Conservation (phyloP, 1,139 yeast genomes). For the Chernovozyma sophiae-reginae region DNA sequence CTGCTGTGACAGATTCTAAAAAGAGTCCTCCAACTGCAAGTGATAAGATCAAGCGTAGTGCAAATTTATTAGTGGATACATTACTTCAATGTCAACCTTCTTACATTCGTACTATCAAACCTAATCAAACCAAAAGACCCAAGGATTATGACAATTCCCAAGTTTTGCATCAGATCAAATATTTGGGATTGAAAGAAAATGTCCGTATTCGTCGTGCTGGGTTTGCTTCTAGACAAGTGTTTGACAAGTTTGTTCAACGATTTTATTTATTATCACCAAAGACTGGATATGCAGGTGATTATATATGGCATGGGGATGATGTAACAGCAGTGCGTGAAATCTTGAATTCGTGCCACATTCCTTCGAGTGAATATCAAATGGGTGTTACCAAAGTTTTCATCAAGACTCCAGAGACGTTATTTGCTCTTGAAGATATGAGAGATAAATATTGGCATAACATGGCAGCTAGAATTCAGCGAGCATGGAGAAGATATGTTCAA, state of each 20-base stretch:
- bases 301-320: constrained; percentile 89
- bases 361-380: constrained; percentile 77
- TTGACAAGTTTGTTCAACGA: constrained; percentile 95
- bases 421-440: constrained; percentile 93
- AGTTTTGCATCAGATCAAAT: constrained; percentile 93
- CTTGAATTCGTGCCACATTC: constrained; percentile 75
- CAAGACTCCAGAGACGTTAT: constrained; percentile 94
- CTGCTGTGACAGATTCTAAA: constrained; percentile 66
- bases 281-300: constrained; percentile 98
- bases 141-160: constrained; percentile 84
- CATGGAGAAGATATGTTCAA: constrained; percentile 84
- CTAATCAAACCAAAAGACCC: constrained; percentile 91
- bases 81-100: constrained; percentile 89
- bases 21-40: constrained; percentile 96
- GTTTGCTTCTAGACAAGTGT: constrained; percentile 95
- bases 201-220: constrained; percentile 98
- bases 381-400: constrained; percentile 95
- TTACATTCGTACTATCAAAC: constrained; percentile 96
- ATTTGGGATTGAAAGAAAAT: constrained; percentile 93
- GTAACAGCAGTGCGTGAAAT: constrained; percentile 78
- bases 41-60: constrained; percentile 89
- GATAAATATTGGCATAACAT: constrained; percentile 97
- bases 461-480: constrained; percentile 97
- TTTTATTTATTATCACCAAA: constrained; percentile 82
- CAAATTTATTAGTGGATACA: constrained; percentile 86